Evolutionary conservation across 495 filamentous ascomycete genomes (phyloP).

Genomic region (Beverwykella pulmonaria): DNA sequence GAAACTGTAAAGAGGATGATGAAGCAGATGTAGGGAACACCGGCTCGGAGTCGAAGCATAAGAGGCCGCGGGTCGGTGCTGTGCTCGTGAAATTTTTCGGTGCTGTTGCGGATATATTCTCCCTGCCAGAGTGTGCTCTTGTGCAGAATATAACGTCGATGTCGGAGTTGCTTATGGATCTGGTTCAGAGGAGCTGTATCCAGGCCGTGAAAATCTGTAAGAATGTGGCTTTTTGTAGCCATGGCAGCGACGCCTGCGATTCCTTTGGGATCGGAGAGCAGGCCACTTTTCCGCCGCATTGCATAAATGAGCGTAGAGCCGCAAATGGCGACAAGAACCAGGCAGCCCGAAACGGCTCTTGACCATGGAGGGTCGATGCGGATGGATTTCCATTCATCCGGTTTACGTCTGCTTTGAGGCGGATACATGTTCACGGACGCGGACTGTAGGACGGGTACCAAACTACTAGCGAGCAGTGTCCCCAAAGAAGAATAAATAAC

Average conservation of each 20-base stretch:
- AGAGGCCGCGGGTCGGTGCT: slow-evolving; percentile 53
- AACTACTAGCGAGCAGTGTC: slow-evolving; percentile 63
- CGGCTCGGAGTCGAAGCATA: slow-evolving; percentile 63
- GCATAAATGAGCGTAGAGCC: slow-evolving; percentile 58
- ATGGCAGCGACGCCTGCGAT: slow-evolving; percentile 75
- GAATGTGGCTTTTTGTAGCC: slow-evolving; percentile 70
- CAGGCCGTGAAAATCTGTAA: slow-evolving; percentile 73
- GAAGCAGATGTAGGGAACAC: slow-evolving; percentile 61
- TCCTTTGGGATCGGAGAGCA: slow-evolving; percentile 69
- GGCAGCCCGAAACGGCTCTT: slow-evolving; percentile 56
- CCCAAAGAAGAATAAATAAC: slow-evolving; percentile 64
- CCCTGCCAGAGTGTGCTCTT: slow-evolving; percentile 67
- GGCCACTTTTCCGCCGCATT: slow-evolving; percentile 63
- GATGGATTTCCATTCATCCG: slow-evolving; percentile 49
- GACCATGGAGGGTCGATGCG: slow-evolving; percentile 61
- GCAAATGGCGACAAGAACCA: slow-evolving; percentile 59
- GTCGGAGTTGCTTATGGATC: slow-evolving; percentile 66
- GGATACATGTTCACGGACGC: slow-evolving; percentile 60
- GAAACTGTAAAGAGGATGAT: slow-evolving; percentile 54
- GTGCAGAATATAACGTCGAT: slow-evolving; percentile 67
- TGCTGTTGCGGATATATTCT: slow-evolving; percentile 49
- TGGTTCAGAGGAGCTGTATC: slow-evolving; percentile 65
- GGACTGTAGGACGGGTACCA: slow-evolving; percentile 64
- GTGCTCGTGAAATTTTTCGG: slow-evolving; percentile 46
- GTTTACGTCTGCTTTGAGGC: slow-evolving; percentile 27